Evolutionary conservation across 176 grass and related monocot species (phyloP), one percentile per base, ranked within the genome.

Genomic region (Oryza glaberrima): DNA sequence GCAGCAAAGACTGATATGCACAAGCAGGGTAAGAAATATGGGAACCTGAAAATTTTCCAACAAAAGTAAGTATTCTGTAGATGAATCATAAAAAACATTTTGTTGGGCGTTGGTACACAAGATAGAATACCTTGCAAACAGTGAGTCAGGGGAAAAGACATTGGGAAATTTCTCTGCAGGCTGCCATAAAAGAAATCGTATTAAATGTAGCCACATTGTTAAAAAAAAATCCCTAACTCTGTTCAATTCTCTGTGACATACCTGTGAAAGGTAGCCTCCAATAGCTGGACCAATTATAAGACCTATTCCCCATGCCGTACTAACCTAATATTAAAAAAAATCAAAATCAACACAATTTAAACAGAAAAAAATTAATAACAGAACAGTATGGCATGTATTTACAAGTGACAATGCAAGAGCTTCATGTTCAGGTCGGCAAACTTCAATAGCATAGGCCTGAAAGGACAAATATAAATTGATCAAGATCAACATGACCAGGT

Each of bases 231-330:
- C 40, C 43, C 28, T 34, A 65, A 83, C 34, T 63, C 11, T 82
- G 22, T 70, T 44, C 61, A 52, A 43, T 67, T 43, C 8, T 63
- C 58, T 83, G 11, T 44, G 34, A 3, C n/a, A 2, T 88, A 96
- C 96, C 91, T 91, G 64, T 76, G 93, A 89, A 79, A 99, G 82
- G 80, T 86, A 99, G 16, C 96, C 96, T 82, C 93, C 96, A 72
- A 99, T 65, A 85, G 93, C 96, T 70, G 96, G 96, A 79, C 96
- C 96, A 85, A 99, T 73, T 76, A 99, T 96, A n/a, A 99, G 83
- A 79, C 89, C 89, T 81, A 92, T 81, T 68, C 87, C 88, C 92
- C 92, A 94, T 70, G 89, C 90, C 76, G 89, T 92, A 87, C 73
- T 92, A 64, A 92, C 86, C 86, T 88, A 84, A 78, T 7, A 8